Percentiles rank a stretch among this genome's conserved stretches.
Conservation (phyloP, 2,329 filamentous ascomycete species). For the Cercospora janseana region DNA sequence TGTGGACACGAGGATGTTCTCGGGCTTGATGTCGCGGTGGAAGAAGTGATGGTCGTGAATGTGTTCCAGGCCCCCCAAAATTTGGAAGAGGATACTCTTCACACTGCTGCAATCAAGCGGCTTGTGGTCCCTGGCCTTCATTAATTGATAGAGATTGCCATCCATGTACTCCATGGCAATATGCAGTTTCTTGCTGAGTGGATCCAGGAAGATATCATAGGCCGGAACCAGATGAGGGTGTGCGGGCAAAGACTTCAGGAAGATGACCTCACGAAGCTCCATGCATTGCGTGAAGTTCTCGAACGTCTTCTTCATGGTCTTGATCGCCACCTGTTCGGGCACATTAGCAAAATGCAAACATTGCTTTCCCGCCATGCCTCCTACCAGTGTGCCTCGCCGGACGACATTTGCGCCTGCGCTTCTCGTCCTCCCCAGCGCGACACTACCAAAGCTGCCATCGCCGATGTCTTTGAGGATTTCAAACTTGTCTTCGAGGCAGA, state of each 20-base stretch:
- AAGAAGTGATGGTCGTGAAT: conserved; percentile 98
- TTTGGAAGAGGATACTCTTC: conserved; percentile 97
- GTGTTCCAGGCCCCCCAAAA: conserved; percentile 91
- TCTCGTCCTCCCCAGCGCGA: conserved; percentile 85
- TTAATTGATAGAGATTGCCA: conserved; percentile 95
- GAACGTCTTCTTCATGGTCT: conserved; percentile 99
- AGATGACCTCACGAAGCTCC: conserved; percentile 94
- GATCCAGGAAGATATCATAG: conserved; percentile 96
- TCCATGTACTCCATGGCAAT: conserved; percentile 99
- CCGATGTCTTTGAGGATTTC: conserved; percentile 97
- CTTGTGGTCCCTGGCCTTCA: conserved; percentile 98
- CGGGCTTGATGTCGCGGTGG: conserved; percentile 97
- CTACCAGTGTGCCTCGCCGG: conserved; percentile 86
- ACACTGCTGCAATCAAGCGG: conserved; percentile 84
- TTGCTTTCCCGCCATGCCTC: conserved; percentile 5
- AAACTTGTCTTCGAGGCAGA: conserved; percentile 83
- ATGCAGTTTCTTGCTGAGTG: conserved; percentile 91
- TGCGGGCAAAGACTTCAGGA: conserved; percentile 80
- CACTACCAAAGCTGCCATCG: conserved; percentile 97
- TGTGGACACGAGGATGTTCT: conserved; percentile 96
- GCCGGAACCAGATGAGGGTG: conserved; percentile 95
- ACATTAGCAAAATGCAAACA: conserved; percentile 6
- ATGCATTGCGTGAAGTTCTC: conserved; percentile 87
- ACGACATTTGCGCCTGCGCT: conserved; percentile 86
- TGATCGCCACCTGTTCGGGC: conserved; percentile 79